phyloP scores from a whole-genome alignment of 2,329 filamentous ascomycete species.

The Exophiala xenobiotica region DNA sequence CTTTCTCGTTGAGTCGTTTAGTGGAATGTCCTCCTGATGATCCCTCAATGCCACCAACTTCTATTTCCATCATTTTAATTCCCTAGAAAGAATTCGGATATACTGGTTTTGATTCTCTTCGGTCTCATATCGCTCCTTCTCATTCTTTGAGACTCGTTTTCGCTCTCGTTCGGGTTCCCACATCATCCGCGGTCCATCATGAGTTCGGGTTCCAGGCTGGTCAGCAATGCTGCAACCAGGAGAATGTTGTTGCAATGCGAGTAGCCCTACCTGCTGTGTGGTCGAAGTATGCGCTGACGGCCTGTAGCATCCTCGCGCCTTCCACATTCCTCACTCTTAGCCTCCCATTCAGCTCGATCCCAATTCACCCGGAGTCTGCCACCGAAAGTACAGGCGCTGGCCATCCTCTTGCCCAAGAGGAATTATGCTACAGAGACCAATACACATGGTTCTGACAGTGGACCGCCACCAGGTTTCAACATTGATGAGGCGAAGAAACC shows the following conservation, averaged over 20 bases:
- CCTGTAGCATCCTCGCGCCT: slow-evolving; percentile 22
- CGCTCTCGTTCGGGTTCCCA: slow-evolving; percentile 6
- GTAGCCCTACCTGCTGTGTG: no score
- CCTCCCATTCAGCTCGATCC: slow-evolving; percentile 17
- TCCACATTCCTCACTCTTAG: slow-evolving; percentile 15
- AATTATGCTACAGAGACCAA: slow-evolving; percentile 59
- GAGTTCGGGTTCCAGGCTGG: slow-evolving; percentile 30
- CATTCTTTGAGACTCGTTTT: slow-evolving; percentile 2
- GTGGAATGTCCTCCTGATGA: not conserved
- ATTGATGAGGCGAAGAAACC: slow-evolving; percentile 87
- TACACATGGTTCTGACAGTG: slow-evolving; percentile 51
- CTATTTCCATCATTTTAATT: slow-evolving; percentile 14
- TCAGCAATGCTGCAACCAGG: slow-evolving; percentile 30
- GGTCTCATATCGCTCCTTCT: not conserved
- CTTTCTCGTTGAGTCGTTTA: no score
- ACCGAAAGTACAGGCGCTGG: slow-evolving; percentile 55
- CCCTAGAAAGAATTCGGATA: slow-evolving; percentile 7
- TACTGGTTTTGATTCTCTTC: slow-evolving; percentile 6
- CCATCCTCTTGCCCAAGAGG: slow-evolving; percentile 56
- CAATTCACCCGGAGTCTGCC: slow-evolving; percentile 23
- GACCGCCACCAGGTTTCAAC: slow-evolving; percentile 86
- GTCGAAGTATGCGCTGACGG: slow-evolving; percentile 14
- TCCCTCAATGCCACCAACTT: slow-evolving; percentile 9
- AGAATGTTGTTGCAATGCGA: slow-evolving; percentile 26
- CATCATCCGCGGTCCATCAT: slow-evolving; percentile 15